A percentile compares a stretch with the other conserved stretches of the same genome.
These are phyloP conservation scores for Penicillium sp. DNA, from an alignment of 2,329 filamentous ascomycete species.

Conservation along the genomic window DNA sequence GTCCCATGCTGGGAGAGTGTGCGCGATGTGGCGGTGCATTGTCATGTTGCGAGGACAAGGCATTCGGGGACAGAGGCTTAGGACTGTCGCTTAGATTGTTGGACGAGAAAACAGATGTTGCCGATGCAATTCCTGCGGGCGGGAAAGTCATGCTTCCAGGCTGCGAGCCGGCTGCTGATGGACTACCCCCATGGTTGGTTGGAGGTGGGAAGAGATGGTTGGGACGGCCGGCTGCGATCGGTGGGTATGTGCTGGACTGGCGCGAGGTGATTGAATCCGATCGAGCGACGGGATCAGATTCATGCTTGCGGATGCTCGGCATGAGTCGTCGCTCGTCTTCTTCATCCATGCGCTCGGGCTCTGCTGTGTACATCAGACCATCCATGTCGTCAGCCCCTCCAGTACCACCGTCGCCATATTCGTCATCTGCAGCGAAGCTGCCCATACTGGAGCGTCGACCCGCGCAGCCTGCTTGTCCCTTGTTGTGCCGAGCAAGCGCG, in stretches of 20 bases:
- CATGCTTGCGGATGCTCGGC: conserved; percentile 74
- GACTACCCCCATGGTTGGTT: conserved; percentile 57
- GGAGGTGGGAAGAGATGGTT: conserved; percentile 64
- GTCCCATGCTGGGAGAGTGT: conserved; percentile 46
- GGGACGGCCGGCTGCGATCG: conserved; percentile 59
- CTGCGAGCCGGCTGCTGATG: conserved; percentile 57
- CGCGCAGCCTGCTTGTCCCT: conserved; percentile 92
- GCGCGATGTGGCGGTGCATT: conserved; percentile 42
- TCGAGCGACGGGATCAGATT: conserved; percentile 55
- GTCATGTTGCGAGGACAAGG: conserved; percentile 41
- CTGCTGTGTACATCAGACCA: conserved; percentile 59
- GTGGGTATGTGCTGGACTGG: conserved; percentile 75
- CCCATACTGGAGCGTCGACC: conserved; percentile 85
- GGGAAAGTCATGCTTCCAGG: conserved; percentile 42
- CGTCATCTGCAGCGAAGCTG: conserved; percentile 77
- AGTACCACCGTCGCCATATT: conserved; percentile 54
- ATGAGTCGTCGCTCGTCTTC: conserved; percentile 55
- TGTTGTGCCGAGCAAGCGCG: conserved; percentile 90
- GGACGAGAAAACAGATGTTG: conserved; percentile 68
- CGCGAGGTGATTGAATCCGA: conserved; percentile 61
- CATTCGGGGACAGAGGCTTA: conserved; percentile 67
- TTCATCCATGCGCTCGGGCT: conserved; percentile 53
- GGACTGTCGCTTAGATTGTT: conserved; percentile 81
- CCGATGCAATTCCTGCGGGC: conserved; percentile 41
- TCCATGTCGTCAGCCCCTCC: conserved; percentile 61